Percentiles rank a stretch among this genome's conserved stretches.
phyloP scores from a whole-genome alignment of 257 asterid species.

The Solanum rostratum region DNA sequence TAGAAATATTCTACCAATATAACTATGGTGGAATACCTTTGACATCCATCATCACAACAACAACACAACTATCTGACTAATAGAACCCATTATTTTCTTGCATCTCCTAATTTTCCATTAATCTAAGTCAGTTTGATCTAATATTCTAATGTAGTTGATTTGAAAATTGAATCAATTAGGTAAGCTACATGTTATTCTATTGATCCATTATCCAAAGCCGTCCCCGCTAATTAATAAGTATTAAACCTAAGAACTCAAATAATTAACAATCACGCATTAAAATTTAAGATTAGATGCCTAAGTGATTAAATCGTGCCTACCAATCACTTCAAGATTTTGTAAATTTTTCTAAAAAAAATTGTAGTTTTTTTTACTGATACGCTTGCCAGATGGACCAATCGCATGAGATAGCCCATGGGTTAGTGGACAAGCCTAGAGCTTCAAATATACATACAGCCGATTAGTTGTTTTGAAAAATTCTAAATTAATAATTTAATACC shows the following conservation, averaged over 20 bases:
- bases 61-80: not conserved
- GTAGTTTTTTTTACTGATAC: not conserved
- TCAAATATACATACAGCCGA: not conserved
- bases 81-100: not conserved
- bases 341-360: not conserved
- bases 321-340: not conserved
- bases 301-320: not conserved
- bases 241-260: not conserved
- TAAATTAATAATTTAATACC: not conserved
- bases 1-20: not conserved
- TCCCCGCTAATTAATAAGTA: not conserved
- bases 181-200: not conserved
- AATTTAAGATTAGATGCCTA: not conserved
- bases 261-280: not conserved
- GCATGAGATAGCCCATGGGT: not conserved
- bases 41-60: not conserved
- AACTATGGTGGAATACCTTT: not conserved
- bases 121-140: not conserved
- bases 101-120: not conserved
- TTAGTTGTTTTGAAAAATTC: too few relatives aligned
- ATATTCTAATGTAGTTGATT: not conserved
- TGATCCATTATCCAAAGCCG: not conserved
- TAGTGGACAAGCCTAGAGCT: not conserved
- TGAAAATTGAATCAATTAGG: not conserved
- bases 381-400: not conserved